Evolutionary conservation across 139 green algal genomes (phyloP).

Genomic region (Desmodesmus armatus): DNA sequence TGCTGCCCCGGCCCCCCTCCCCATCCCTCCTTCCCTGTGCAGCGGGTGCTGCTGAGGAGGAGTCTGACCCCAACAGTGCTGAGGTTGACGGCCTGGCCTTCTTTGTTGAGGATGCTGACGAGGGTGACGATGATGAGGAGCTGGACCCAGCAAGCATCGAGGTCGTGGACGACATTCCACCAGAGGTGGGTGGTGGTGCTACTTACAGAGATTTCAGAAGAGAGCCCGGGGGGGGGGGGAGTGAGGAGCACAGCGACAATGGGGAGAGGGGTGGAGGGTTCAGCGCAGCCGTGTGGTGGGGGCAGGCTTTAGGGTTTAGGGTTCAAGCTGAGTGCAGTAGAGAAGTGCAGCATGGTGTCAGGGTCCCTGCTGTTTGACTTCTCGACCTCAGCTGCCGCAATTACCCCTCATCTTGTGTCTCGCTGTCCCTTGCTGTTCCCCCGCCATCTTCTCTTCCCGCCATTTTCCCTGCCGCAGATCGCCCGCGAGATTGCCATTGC

Average conservation of each 20-base stretch:
- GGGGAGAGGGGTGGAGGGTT: no score
- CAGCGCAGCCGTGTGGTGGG: no score
- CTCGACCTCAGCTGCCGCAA: neutral
- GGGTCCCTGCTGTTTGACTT: neutral
- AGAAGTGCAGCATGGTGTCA: neutral
- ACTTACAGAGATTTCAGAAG: no score
- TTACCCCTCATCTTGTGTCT: slow-evolving; percentile 19
- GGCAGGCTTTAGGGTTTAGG: no score
- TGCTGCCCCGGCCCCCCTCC: no score
- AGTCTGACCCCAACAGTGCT: slow-evolving; percentile 32
- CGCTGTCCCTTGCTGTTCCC: neutral
- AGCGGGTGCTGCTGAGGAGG: neutral
- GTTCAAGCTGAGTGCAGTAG: no score
- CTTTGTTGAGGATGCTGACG: slow-evolving; percentile 50
- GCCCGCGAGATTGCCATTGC: slow-evolving; percentile 38
- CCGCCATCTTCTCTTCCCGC: neutral
- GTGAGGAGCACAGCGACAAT: no score
- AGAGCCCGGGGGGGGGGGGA: no score
- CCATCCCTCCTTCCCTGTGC: no score
- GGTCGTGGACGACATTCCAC: neutral
- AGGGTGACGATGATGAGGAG: slow-evolving; percentile 29
- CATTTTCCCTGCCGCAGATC: neutral
- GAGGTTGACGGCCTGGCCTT: slow-evolving; percentile 57
- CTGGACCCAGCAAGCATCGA: neutral
- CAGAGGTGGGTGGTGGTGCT: no score